A percentile compares a stretch with the other conserved stretches of the same genome.
These are phyloP conservation scores for Plasmodium fragile DNA, from an alignment of 169 alveolate species.

Conservation along the genomic window DNA sequence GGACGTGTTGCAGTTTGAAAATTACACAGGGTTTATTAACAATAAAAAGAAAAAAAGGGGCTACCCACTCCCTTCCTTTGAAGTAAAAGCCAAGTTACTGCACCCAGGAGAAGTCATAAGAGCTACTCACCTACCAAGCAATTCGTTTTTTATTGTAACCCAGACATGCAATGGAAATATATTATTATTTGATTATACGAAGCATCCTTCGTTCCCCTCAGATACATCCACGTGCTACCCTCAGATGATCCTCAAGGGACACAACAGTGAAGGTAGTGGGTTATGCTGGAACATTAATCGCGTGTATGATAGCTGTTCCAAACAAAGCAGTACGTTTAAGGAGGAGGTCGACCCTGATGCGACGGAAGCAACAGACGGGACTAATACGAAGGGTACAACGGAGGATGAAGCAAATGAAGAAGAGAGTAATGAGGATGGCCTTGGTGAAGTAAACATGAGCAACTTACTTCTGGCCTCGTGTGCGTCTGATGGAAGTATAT, in stretches of 20 bases:
- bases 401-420: not conserved
- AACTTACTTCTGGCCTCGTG: conserved; percentile 88
- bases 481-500: conserved; percentile 91
- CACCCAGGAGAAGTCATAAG: conserved; percentile 90
- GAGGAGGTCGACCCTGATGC: not conserved
- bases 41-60: conserved; percentile 60
- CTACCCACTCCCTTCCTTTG: conserved; percentile 78
- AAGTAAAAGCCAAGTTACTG: conserved; percentile 88
- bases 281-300: conserved; percentile 89
- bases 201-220: conserved; percentile 93
- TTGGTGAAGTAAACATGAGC: conserved; percentile 79
- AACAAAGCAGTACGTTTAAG: not conserved
- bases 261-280: conserved; percentile 94
- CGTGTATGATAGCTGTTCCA: conserved; percentile 17
- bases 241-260: conserved; percentile 92
- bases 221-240: conserved; percentile 91
- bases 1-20: conserved; percentile 83
- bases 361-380: not conserved
- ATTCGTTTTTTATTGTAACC: conserved; percentile 92
- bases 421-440: not conserved
- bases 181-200: conserved; percentile 93
- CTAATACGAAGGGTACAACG: not conserved
- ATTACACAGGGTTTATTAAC: conserved; percentile 82
- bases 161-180: conserved; percentile 93
- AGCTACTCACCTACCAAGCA: conserved; percentile 93